phyloP scores from a whole-genome alignment of 2,329 filamentous ascomycete genomes.

The Fusarium camptoceras region DNA sequence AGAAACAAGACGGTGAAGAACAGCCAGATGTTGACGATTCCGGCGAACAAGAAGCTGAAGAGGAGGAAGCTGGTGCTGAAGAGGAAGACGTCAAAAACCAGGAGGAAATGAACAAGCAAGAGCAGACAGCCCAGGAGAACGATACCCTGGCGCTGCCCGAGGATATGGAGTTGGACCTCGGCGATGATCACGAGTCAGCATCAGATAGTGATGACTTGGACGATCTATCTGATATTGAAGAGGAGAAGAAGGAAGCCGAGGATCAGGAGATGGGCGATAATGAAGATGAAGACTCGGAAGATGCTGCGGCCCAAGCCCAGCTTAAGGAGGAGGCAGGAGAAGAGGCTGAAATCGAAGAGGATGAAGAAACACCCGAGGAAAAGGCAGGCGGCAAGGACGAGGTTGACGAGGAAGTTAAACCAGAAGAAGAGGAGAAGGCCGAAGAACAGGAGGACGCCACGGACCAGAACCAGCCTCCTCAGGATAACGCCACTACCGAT shows the following conservation, averaged over 20 bases:
- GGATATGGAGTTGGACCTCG: slow-evolving; percentile 86
- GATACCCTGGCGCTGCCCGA: slow-evolving; percentile 87
- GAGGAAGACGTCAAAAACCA: slow-evolving; percentile 66
- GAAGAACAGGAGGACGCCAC: slow-evolving; percentile 66
- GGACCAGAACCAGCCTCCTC: slow-evolving; percentile 51
- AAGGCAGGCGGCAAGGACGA: slow-evolving; percentile 55
- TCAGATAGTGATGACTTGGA: slow-evolving; percentile 69
- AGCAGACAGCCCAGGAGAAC: slow-evolving; percentile 83
- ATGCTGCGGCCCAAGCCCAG: slow-evolving; percentile 54
- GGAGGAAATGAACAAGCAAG: slow-evolving; percentile 69
- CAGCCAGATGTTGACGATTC: slow-evolving; percentile 59
- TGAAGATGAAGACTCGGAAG: slow-evolving; percentile 53
- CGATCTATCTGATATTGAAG: slow-evolving; percentile 66
- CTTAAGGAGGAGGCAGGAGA: slow-evolving; percentile 53
- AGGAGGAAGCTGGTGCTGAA: slow-evolving; percentile 73
- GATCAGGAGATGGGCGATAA: slow-evolving; percentile 55
- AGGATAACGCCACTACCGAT: slow-evolving; percentile 64
- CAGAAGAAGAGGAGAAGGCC: slow-evolving; percentile 64
- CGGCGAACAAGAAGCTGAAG: slow-evolving; percentile 59
- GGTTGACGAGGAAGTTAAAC: slow-evolving; percentile 58
- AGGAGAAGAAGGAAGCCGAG: slow-evolving; percentile 55
- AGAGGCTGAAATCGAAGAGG: slow-evolving; percentile 69
- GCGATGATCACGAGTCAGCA: slow-evolving; percentile 72
- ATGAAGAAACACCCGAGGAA: slow-evolving; percentile 65
- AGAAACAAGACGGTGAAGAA: slow-evolving; percentile 57